Percentiles rank a stretch among this genome's conserved stretches.
Conservation (phyloP, 2,329 filamentous ascomycete genomes). For the Pseudopyricularia cyperi region DNA sequence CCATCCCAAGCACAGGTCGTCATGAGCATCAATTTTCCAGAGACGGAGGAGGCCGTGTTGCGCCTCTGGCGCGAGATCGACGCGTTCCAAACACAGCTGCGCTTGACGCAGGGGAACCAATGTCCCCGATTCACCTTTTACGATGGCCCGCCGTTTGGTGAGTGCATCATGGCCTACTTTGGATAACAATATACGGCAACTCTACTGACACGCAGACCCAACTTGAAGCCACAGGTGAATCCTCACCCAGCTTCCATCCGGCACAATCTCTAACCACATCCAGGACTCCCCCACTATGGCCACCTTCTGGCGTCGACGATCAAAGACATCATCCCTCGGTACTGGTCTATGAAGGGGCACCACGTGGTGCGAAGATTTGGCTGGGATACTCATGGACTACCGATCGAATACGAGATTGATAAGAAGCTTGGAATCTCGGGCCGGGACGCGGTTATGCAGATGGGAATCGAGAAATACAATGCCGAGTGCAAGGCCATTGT, state of each 20-base stretch:
- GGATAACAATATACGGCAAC: too few relatives aligned
- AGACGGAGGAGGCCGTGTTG: conserved; percentile 78
- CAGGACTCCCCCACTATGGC: conserved; percentile 37
- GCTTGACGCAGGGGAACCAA: conserved; percentile 73
- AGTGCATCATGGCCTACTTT: too few relatives aligned
- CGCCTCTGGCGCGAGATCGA: conserved; percentile 81
- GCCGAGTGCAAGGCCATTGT: conserved; percentile 84
- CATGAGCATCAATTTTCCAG: conserved; percentile 82
- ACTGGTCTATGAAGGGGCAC: conserved; percentile 66
- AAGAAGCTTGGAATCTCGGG: conserved; percentile 82
- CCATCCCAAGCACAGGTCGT: background rate
- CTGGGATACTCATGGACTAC: conserved; percentile 89
- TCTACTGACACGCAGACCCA: background rate
- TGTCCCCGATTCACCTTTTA: conserved; percentile 88
- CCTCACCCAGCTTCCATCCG: background rate
- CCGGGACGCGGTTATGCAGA: conserved; percentile 71
- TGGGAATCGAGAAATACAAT: conserved; percentile 86
- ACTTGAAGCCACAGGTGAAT: background rate
- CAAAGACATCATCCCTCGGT: conserved; percentile 91
- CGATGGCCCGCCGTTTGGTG: conserved; percentile 72
- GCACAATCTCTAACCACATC: background rate
- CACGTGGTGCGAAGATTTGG: conserved; percentile 74
- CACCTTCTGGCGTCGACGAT: conserved; percentile 86
- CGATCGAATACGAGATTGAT: conserved; percentile 95
- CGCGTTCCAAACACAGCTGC: conserved; percentile 64